These are phyloP conservation scores for Rugiboletus extremiorientalis DNA, from an alignment of 1,284 basidiomycete species.

Conservation along the genomic window DNA sequence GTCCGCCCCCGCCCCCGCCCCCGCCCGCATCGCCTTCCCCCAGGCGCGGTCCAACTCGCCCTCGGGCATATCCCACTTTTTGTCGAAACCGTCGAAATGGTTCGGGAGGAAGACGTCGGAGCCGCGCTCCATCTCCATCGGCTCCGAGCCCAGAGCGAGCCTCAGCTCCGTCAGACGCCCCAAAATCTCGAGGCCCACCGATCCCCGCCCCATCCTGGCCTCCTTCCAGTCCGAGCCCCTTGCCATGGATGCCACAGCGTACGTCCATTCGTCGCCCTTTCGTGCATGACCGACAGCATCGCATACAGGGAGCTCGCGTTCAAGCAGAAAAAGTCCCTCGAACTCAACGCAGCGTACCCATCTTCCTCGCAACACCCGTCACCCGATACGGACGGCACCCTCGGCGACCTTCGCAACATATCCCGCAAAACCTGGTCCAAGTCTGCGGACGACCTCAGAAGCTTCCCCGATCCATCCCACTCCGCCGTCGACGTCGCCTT, in stretches of 20 bases:
- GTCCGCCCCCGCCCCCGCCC: slow-evolving; percentile 21
- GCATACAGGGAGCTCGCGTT: slow-evolving; percentile 58
- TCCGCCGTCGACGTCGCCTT: slow-evolving; percentile 52
- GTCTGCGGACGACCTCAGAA: slow-evolving; percentile 75
- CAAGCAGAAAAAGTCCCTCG: slow-evolving; percentile 48
- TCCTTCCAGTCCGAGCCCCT: slow-evolving; percentile 39
- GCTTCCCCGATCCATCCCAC: slow-evolving; percentile 44
- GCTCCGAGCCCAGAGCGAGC: slow-evolving; percentile 50
- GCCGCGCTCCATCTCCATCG: slow-evolving; percentile 33
- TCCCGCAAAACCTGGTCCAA: slow-evolving; percentile 73
- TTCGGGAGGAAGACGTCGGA: slow-evolving; percentile 44
- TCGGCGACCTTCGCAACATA: slow-evolving; percentile 67
- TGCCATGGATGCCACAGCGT: slow-evolving; percentile 49
- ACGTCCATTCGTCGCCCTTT: slow-evolving; percentile 28
- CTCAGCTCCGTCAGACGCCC: slow-evolving; percentile 59
- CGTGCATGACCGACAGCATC: slow-evolving; percentile 21
- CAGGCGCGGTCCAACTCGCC: slow-evolving; percentile 35
- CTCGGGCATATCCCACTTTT: slow-evolving; percentile 42
- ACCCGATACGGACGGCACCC: slow-evolving; percentile 35
- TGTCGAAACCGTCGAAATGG: slow-evolving; percentile 50
- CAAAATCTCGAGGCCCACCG: slow-evolving; percentile 80
- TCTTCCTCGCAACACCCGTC: slow-evolving; percentile 42
- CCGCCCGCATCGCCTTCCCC: slow-evolving; percentile 30
- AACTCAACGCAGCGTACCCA: slow-evolving; percentile 39
- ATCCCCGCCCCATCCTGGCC: slow-evolving; percentile 69